Percentiles rank a stretch among this genome's conserved stretches.
These are phyloP conservation scores for Porogramme epimiltina DNA, from an alignment of 1,284 basidiomycete genomes.

Conservation along the genomic window DNA sequence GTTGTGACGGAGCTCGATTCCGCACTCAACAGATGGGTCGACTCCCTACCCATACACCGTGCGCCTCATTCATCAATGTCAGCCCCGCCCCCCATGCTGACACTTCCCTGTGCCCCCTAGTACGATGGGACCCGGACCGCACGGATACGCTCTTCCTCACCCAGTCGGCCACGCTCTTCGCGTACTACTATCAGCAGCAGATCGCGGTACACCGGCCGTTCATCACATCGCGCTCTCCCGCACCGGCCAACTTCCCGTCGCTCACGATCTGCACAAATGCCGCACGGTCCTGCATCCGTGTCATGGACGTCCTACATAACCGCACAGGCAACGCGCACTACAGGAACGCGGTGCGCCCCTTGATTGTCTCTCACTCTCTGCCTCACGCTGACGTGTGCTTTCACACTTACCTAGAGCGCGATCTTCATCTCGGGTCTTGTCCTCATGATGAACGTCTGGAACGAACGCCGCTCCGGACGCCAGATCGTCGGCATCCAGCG, in stretches of 20 bases:
- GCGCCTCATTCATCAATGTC: neutral
- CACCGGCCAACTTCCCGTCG: too few species aligned
- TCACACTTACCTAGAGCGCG: conserved; percentile 11
- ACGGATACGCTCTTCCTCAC: conserved; percentile 60
- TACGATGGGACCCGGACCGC: conserved; percentile 60
- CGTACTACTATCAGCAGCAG: conserved; percentile 71
- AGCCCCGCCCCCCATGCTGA: neutral
- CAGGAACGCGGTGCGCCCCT: neutral
- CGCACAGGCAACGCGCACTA: conserved; percentile 9
- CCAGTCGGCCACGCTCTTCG: conserved; percentile 70
- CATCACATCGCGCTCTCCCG: too few species aligned
- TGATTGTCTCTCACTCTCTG: neutral
- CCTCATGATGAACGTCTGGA: conserved; percentile 75
- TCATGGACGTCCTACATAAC: conserved; percentile 43
- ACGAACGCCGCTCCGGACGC: conserved; percentile 58
- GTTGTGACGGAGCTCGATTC: conserved; percentile 27
- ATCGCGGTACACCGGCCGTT: conserved; percentile 65
- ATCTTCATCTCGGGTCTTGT: conserved; percentile 68
- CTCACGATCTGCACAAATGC: conserved; percentile 65
- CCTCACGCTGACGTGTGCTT: neutral
- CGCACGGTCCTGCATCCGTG: conserved; percentile 54
- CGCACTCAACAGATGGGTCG: conserved; percentile 23
- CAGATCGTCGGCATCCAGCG: conserved; percentile 48
- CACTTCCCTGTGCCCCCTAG: neutral
- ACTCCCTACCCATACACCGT: conserved; percentile 24